phyloP scores from a whole-genome alignment of 768 basidiomycete species.

The Boletus reticuloceps region DNA sequence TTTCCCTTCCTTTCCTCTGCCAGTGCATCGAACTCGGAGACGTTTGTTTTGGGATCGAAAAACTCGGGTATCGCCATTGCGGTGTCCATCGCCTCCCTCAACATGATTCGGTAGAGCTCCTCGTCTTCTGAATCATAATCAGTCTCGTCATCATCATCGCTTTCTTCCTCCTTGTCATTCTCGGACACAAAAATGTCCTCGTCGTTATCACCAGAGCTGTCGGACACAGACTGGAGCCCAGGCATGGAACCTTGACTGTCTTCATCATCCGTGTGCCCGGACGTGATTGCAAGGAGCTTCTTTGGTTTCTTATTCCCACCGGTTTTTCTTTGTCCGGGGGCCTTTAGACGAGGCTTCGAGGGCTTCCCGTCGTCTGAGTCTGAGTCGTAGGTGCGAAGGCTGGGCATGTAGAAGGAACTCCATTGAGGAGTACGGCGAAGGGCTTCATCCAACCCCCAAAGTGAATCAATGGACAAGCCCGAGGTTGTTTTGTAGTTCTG shows the following conservation, averaged over 20 bases:
- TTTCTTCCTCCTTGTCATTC: constrained; percentile 35
- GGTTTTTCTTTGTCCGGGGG: constrained; percentile 14
- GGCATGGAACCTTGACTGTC: constrained; percentile 63
- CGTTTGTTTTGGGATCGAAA: constrained; percentile 46
- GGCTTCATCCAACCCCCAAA: constrained; percentile 61
- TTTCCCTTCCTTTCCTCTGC: constrained; percentile 61
- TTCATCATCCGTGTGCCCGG: constrained; percentile 37
- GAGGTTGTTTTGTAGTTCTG: constrained; percentile 60
- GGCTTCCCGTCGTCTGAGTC: constrained; percentile 27
- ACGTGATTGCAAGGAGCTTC: constrained; percentile 51
- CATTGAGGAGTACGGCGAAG: constrained; percentile 58
- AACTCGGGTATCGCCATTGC: constrained; percentile 57
- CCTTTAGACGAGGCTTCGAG: constrained; percentile 8
- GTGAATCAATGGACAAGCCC: constrained; percentile 54
- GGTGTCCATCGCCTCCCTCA: constrained; percentile 72
- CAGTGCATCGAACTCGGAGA: constrained; percentile 43
- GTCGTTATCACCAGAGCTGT: constrained; percentile 46
- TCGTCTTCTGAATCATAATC: constrained; percentile 69
- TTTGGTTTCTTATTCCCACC: constrained; percentile 27
- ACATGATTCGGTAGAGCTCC: constrained; percentile 57
- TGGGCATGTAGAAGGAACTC: constrained; percentile 40
- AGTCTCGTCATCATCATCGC: constrained; percentile 37
- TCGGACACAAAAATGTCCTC: constrained; percentile 32
- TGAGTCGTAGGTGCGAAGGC: constrained; percentile 16
- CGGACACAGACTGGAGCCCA: constrained; percentile 61